Percentiles rank a stretch among this genome's conserved stretches.
phyloP scores from a whole-genome alignment of 2,329 filamentous ascomycete genomes.

The Fusarium phyllophilum region DNA sequence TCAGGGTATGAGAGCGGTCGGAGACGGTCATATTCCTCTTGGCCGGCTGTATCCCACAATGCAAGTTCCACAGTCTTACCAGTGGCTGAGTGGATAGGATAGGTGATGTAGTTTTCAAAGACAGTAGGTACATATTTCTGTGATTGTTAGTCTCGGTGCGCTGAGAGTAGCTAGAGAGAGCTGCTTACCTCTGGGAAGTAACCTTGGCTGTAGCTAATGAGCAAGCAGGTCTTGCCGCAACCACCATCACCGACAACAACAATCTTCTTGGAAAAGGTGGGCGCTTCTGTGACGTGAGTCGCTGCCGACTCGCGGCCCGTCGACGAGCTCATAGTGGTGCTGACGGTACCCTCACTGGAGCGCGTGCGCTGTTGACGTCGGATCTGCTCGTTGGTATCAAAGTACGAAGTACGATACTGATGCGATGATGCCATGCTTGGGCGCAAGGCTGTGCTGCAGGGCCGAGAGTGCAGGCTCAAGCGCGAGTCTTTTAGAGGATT shows the following conservation, averaged over 20 bases:
- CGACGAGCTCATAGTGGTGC: slow-evolving; percentile 81
- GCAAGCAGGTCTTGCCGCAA: slow-evolving; percentile 96
- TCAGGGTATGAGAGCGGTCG: slow-evolving; percentile 97
- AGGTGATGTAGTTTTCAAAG: slow-evolving; percentile 99
- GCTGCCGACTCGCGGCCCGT: slow-evolving; percentile 80
- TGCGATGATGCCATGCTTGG: slow-evolving; percentile 63
- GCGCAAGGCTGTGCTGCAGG: slow-evolving; percentile 34
- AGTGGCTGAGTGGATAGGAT: slow-evolving; percentile 85
- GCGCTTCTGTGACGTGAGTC: slow-evolving; percentile 89
- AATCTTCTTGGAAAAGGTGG: slow-evolving; percentile 98
- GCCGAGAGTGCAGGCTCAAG: slow-evolving; percentile 30
- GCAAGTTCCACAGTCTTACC: slow-evolving; percentile 97
- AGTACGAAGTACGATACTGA: slow-evolving; percentile 66
- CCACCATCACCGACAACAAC: slow-evolving; percentile 98
- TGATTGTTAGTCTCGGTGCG: slow-evolving; percentile 11
- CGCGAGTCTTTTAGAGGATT: slow-evolving; percentile 32
- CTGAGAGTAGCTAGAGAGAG: not conserved
- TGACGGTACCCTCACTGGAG: slow-evolving; percentile 90
- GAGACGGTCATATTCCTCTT: slow-evolving; percentile 98
- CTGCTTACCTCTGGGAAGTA: slow-evolving; percentile 93
- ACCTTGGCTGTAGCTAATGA: slow-evolving; percentile 98
- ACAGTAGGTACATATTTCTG: slow-evolving; percentile 99
- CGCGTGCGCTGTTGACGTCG: slow-evolving; percentile 66
- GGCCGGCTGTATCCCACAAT: slow-evolving; percentile 97
- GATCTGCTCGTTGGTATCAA: slow-evolving; percentile 54